Evolutionary conservation across 345 rosid species (phyloP), one percentile per base, ranked within the genome.

Genomic region (Erucastrum elatum): DNA sequence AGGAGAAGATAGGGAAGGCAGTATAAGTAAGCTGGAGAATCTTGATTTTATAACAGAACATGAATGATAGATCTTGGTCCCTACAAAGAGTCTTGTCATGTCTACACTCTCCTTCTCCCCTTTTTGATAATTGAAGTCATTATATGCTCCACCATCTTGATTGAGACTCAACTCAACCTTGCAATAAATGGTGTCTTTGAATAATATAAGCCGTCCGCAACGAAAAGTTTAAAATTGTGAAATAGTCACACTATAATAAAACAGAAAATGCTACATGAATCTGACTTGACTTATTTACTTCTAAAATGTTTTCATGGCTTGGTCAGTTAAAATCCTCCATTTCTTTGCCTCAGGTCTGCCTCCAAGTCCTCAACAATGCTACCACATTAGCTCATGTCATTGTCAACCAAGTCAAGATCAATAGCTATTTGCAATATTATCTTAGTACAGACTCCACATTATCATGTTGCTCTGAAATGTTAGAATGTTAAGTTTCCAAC

Each of bases 81-180:
- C 80, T 75, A 80, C 83, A 44, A 33, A 26, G 46, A 74, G 71
- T 74, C 79, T 66, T 59, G 66, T 75, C 80, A 70, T 66, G 76
- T 81, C 70, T 75, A 17, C 75, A n/a, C 16, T 49, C 4, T 55
- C 41, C 75, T 55, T 53, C n/a, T 49, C 75, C 62, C n/a, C 35
- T 5, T 31, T 64, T 17, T 33, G 74, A 80, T 70, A 75, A 75
- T 70, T 75, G 72, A 65, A 80, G 72, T 80, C 83, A 75, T 77
- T 81, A 65, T 59, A 34, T 75, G 68, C 64, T 44, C 70, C 82
- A 21, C 25, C 66, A 31, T 64, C 71, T 75, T 66, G 80, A 81
- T 81, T 70, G 77, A 58, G 83, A 81, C 83, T 58, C 77, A 33
- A 21, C 74, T 75, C 80, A 81, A 44, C 37, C 80, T 49, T 75